These are phyloP conservation scores for Tothia fuscella DNA, from an alignment of 2,329 filamentous ascomycete species.

Conservation along the genomic window DNA sequence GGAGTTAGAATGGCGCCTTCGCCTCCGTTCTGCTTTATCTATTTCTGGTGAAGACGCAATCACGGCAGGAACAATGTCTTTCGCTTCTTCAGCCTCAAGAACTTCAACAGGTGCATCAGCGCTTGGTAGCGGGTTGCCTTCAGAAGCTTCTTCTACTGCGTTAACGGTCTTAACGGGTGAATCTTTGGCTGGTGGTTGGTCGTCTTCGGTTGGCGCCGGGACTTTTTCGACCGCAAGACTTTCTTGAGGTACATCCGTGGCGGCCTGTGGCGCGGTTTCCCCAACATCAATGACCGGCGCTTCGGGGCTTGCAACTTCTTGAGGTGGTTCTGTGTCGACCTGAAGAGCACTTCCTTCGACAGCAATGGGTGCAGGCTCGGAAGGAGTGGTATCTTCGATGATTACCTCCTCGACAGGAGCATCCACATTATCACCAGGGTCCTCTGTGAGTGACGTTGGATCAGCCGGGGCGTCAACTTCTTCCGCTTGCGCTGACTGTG, in stretches of 20 bases:
- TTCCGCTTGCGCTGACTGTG: not conserved
- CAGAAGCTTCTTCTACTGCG: not conserved
- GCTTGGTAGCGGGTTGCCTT: not conserved
- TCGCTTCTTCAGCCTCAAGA: not conserved
- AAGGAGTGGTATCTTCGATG: too few species aligned
- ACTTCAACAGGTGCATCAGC: not conserved
- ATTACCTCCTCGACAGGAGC: not conserved
- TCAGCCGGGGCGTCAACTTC: not conserved
- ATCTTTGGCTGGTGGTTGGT: not conserved
- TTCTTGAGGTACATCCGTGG: too few species aligned
- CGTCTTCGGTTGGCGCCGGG: too few species aligned
- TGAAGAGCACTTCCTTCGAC: not conserved
- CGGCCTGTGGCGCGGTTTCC: too few species aligned
- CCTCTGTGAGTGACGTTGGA: not conserved
- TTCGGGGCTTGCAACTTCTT: not conserved
- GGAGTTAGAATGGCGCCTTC: slow-evolving; percentile 1
- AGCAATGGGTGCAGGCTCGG: too few species aligned
- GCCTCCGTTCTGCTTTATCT: not conserved
- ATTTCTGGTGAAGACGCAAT: slow-evolving; percentile 1
- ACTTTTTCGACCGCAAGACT: too few species aligned
- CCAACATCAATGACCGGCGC: too few species aligned
- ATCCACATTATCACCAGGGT: not conserved
- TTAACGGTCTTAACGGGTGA: not conserved
- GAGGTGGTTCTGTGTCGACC: not conserved
- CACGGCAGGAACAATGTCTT: not conserved